These are phyloP conservation scores for Suillus sp. DNA, from an alignment of 768 basidiomycete species.

Conservation along the genomic window DNA sequence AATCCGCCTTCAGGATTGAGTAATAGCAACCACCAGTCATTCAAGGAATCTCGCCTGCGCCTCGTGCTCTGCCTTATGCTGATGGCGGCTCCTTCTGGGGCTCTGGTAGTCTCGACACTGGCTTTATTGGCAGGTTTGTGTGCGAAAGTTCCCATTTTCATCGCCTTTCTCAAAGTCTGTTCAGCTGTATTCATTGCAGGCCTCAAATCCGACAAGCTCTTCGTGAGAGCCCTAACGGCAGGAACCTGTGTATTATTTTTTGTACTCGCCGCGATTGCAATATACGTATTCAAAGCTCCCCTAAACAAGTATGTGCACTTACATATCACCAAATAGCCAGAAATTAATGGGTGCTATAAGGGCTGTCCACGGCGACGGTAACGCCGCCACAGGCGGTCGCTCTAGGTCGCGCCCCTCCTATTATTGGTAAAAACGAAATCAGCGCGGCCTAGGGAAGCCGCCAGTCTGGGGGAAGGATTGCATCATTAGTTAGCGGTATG, in stretches of 20 bases:
- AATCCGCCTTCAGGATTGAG: not conserved
- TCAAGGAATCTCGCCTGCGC: not conserved
- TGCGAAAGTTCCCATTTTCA: not conserved
- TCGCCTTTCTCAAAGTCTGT: not conserved
- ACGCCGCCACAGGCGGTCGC: not conserved
- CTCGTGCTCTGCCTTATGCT: not conserved
- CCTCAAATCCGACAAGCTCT: not conserved
- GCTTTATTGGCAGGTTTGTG: not conserved
- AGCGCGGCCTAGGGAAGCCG: too few species aligned
- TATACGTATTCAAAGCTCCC: not conserved
- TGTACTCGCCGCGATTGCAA: not conserved
- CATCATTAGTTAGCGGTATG: too few species aligned
- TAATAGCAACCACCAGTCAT: not conserved
- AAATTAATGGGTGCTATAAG: not conserved
- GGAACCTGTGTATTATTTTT: rapidly evolving
- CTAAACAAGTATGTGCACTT: not conserved
- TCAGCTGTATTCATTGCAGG: not conserved
- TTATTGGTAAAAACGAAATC: too few species aligned
- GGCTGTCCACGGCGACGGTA: too few species aligned
- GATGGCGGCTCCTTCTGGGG: not conserved
- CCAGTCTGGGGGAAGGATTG: too few species aligned
- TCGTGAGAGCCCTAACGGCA: not conserved
- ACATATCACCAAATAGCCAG: not conserved
- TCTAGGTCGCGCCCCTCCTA: too few species aligned
- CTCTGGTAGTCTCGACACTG: not conserved